Percentiles rank a stretch among this genome's conserved stretches.
phyloP scores from a whole-genome alignment of 2,329 filamentous ascomycete species.

The Colletotrichum liriopes region DNA sequence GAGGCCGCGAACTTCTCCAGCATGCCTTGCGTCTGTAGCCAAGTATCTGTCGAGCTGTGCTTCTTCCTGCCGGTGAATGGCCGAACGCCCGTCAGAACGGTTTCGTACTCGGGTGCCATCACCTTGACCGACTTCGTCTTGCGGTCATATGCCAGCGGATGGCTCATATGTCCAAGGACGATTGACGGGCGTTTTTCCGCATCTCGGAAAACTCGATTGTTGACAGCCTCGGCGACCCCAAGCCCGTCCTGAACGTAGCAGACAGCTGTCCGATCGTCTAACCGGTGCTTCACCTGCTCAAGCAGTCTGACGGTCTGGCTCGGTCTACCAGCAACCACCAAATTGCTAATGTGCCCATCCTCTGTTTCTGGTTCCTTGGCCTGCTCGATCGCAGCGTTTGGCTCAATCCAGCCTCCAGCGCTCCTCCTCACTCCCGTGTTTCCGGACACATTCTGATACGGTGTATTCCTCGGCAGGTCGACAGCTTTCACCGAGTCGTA shows the following conservation, averaged over 20 bases:
- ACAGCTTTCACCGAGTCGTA: slow-evolving; percentile 59
- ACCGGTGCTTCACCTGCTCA: slow-evolving; percentile 72
- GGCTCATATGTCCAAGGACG: slow-evolving; percentile 76
- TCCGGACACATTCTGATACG: slow-evolving; percentile 40
- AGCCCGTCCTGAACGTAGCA: slow-evolving; percentile 87
- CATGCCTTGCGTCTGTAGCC: slow-evolving; percentile 65
- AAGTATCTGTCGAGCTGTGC: slow-evolving; percentile 45
- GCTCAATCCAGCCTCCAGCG: slow-evolving; percentile 35
- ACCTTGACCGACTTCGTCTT: slow-evolving; percentile 58
- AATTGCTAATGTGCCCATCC: slow-evolving; percentile 74
- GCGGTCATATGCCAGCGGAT: slow-evolving; percentile 61
- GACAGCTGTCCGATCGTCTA: slow-evolving; percentile 79
- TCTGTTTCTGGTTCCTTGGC: slow-evolving; percentile 45
- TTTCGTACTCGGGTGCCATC: slow-evolving; percentile 48
- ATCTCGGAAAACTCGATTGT: slow-evolving; percentile 79
- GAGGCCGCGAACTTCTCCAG: slow-evolving; percentile 75
- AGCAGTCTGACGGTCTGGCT: slow-evolving; percentile 73
- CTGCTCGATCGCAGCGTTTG: slow-evolving; percentile 9
- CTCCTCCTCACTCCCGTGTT: slow-evolving; percentile 49
- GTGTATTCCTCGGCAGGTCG: slow-evolving; percentile 12
- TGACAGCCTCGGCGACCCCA: slow-evolving; percentile 86
- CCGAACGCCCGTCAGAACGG: slow-evolving; percentile 53
- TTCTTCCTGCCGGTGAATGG: slow-evolving; percentile 36
- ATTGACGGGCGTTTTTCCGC: slow-evolving; percentile 79
- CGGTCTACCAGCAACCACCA: slow-evolving; percentile 75